phyloP scores from a whole-genome alignment of 1,284 basidiomycete genomes.

The Tylopilus sp. region DNA sequence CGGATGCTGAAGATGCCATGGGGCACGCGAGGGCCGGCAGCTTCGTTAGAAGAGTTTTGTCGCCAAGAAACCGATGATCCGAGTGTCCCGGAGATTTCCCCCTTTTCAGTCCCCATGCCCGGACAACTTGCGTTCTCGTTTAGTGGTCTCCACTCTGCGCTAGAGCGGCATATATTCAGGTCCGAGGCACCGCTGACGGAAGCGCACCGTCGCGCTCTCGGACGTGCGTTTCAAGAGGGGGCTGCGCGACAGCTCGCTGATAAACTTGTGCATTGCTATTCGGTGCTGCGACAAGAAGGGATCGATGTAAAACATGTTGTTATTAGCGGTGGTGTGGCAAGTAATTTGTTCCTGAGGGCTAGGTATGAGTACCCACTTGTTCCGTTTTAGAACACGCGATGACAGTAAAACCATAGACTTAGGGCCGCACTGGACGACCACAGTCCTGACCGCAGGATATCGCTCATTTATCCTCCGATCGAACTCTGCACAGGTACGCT shows the following conservation, averaged over 20 bases:
- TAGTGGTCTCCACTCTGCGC: constrained; percentile 64
- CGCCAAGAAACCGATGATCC: constrained; percentile 28
- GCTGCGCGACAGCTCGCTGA: constrained; percentile 71
- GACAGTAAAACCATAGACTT: constrained; percentile 38
- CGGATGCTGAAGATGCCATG: constrained; percentile 64
- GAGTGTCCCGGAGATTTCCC: constrained; percentile 34
- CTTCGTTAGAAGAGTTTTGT: constrained; percentile 73
- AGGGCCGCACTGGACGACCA: constrained; percentile 36
- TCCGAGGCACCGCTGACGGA: constrained; percentile 28
- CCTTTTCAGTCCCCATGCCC: constrained; percentile 52
- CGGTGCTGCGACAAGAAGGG: constrained; percentile 41
- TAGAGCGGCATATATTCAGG: constrained; percentile 48
- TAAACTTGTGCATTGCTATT: constrained; percentile 64
- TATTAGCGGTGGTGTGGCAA: constrained; percentile 88
- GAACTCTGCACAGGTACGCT: constrained; percentile 74
- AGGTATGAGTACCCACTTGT: constrained; percentile 47
- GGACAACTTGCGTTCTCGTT: constrained; percentile 71
- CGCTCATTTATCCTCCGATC: constrained; percentile 65
- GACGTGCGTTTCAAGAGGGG: constrained; percentile 68
- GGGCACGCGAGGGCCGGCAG: constrained; percentile 62
- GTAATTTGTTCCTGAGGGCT: constrained; percentile 67
- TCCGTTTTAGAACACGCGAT: neutral
- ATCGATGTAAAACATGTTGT: constrained; percentile 58
- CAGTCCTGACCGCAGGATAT: constrained; percentile 34
- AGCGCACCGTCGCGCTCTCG: constrained; percentile 46